Base-by-base conservation (phyloP, 2,329 filamentous ascomycete genomes). In the Thielaviopsis euricoi region DNA sequence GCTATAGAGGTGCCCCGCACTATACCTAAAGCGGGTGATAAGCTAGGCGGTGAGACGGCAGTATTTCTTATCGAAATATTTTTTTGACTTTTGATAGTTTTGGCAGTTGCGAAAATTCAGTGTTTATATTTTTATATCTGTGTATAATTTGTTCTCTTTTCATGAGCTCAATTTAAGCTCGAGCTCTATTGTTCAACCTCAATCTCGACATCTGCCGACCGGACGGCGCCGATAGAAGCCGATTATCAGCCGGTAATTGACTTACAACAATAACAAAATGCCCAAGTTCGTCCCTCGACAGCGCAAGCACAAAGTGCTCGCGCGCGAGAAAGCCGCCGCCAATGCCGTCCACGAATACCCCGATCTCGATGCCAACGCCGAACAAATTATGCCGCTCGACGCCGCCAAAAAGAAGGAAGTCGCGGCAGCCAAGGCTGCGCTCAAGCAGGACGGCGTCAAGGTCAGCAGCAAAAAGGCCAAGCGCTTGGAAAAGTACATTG, bases 401-500 rank as follows among this genome's bases (percentile, higher is more conserved):
- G 53, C 59, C 37, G 56, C 59, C 26, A 57, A 63, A 48, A 68
- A 75, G 61, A 73, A 73, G 62, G 75, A 74, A 59, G 69, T 72
- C 17, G 76, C 80, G 61, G 73, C 75, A 61, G 79, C 75, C 67
- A 84, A 73, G 68, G 80, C 72, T 15, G 71, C 69, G 58, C 67
- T 83, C 62, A 79, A 76, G 60, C 74, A 76, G 22, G 75, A 82
- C 62, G 66, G 83, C 58, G 72, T 70, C 58, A 82, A 82, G 65
- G 73, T 83, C 66, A 82, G 74, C 65, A 74, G 79, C 60, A 83
- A 85, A 66, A 85, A 85, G 67, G 78, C 81, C 6, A 84, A 85
- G 70, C 75, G 82, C 1, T 67, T 85, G 46, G 81, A 84, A 62
- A 85, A 85, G 66, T 85, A 84, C 66, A 82, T 85, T 63, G 90